phyloP scores from a whole-genome alignment of 2,329 filamentous ascomycete species.

The Colletotrichum sp. region DNA sequence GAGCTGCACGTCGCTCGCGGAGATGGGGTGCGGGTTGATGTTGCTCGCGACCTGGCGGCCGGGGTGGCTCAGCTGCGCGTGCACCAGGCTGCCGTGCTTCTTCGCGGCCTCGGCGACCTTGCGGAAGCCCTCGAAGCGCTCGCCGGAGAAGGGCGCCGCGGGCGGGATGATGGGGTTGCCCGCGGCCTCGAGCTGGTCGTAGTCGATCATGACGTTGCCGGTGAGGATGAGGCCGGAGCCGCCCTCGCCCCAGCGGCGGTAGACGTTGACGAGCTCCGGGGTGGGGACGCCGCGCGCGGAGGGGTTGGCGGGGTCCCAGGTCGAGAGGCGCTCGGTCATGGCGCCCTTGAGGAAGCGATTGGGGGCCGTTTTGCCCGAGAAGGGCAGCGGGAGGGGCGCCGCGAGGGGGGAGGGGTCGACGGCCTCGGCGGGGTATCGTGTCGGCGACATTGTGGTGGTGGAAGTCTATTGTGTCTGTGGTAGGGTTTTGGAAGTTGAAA shows the following conservation, averaged over 20 bases:
- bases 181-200: constrained; percentile 58
- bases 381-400: constrained; percentile 52
- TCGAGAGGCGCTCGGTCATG: constrained; percentile 70
- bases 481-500: no score
- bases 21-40: constrained; percentile 41
- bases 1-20: constrained; percentile 43
- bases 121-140: constrained; percentile 62
- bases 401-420: constrained; percentile 34
- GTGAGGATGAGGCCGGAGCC: constrained; percentile 58
- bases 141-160: constrained; percentile 54
- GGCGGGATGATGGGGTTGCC: constrained; percentile 63
- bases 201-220: constrained; percentile 66
- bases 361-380: constrained; percentile 59
- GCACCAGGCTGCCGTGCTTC: constrained; percentile 57
- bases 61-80: constrained; percentile 67
- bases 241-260: constrained; percentile 63
- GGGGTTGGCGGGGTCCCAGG: constrained; percentile 60
- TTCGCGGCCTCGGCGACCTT: constrained; percentile 51
- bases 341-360: constrained; percentile 72
- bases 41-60: constrained; percentile 54
- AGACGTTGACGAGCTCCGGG: constrained; percentile 53
- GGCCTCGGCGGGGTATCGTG: neutral
- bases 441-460: neutral
- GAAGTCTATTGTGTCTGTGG: neutral
- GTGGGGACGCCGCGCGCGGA: constrained; percentile 52